Percentiles rank a stretch among this genome's conserved stretches.
Evolutionary conservation across 257 asterid genomes (phyloP).

Genomic region (Fraxinus anomala): DNA sequence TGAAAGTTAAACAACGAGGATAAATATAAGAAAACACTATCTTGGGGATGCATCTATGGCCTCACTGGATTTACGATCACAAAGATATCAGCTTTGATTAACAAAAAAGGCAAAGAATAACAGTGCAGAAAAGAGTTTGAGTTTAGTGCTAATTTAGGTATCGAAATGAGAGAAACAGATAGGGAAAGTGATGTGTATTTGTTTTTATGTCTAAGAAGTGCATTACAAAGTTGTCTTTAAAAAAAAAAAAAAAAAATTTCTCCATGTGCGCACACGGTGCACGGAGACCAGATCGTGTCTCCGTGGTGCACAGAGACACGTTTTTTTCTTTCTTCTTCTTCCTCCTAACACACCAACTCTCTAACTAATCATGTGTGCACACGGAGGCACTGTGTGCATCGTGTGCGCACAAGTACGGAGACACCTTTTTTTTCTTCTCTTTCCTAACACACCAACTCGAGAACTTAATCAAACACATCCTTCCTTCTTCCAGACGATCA

Average conservation of each 20-base stretch:
- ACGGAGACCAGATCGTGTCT: too few species aligned
- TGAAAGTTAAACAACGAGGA: background rate
- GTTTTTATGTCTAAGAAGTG: conserved; percentile 12
- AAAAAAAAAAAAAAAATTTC: conserved; percentile 46
- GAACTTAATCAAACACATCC: too few species aligned
- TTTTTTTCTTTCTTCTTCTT: too few species aligned
- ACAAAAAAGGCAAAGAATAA: background rate
- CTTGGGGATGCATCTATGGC: background rate
- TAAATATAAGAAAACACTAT: background rate
- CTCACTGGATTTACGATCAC: background rate
- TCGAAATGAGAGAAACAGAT: conserved; percentile 17
- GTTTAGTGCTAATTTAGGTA: background rate
- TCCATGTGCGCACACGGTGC: too few species aligned
- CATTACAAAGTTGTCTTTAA: conserved; percentile 98
- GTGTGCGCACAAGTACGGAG: too few species aligned
- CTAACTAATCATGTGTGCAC: too few species aligned
- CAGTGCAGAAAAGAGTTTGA: background rate
- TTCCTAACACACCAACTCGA: too few species aligned
- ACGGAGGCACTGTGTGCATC: too few species aligned
- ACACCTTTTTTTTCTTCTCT: too few species aligned
- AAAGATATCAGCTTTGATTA: background rate
- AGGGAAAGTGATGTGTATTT: conserved; percentile 14
- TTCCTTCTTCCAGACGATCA: too few species aligned
- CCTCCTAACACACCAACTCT: too few species aligned
- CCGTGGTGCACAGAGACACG: too few species aligned